Percentiles rank a stretch among this genome's conserved stretches.
These are phyloP conservation scores for Vickermania ingenoplastis DNA, from an alignment of 208 protist species.

Conservation along the genomic window DNA sequence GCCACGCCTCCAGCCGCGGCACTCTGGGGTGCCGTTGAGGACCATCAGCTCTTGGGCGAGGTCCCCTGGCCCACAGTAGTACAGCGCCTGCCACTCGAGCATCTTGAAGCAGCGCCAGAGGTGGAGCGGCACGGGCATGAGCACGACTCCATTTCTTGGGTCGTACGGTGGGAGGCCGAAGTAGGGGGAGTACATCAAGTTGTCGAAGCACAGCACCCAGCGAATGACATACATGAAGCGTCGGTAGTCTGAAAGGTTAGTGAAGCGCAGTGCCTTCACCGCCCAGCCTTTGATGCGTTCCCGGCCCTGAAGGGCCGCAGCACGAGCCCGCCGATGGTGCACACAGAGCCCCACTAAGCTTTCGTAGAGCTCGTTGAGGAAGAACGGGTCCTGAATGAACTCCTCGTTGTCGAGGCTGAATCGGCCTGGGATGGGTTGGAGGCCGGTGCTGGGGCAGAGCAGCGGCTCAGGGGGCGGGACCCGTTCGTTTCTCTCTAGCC, in stretches of 20 bases:
- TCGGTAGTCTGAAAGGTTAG: conserved; percentile 33
- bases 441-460: background rate
- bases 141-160: conserved; percentile 43
- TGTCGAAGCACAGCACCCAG: conserved; percentile 42
- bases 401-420: background rate
- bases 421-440: background rate
- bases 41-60: background rate
- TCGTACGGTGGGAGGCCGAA: conserved; percentile 48
- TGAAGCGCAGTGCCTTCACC: conserved; percentile 23
- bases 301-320: background rate
- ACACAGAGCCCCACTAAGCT: conserved; percentile 41
- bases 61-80: background rate
- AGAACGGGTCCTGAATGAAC: conserved; percentile 26
- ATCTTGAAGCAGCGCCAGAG: conserved; percentile 12
- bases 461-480: background rate
- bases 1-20: conserved; percentile 1
- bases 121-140: conserved; percentile 39
- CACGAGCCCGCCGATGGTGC: conserved; percentile 8
- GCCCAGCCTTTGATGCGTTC: background rate
- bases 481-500: background rate
- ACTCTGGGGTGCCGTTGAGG: background rate
- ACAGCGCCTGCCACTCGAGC: background rate
- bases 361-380: conserved; percentile 49
- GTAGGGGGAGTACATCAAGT: conserved; percentile 31
- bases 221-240: conserved; percentile 40